These are phyloP conservation scores for Globisporangium cylindrosporum DNA, from an alignment of 352 stramenopile species.

Conservation along the genomic window DNA sequence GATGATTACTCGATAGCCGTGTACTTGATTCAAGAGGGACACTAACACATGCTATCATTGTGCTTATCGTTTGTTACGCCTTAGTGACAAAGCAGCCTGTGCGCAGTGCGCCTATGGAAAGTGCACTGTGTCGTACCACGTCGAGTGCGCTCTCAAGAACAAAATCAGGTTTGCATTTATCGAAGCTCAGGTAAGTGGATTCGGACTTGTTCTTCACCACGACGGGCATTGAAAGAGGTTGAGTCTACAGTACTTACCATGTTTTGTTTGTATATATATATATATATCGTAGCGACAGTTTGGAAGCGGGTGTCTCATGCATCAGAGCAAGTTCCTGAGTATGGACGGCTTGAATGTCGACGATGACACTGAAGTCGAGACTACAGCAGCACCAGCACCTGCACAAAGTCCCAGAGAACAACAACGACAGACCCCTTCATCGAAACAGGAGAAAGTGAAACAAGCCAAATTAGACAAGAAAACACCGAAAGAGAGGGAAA, in stretches of 20 bases:
- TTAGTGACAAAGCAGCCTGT: slow-evolving; percentile 65
- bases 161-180: slow-evolving; percentile 65
- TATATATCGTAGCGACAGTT: slow-evolving; percentile 51
- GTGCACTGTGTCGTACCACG: slow-evolving; percentile 72
- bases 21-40: background rate
- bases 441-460: slow-evolving; percentile 5
- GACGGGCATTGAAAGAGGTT: background rate
- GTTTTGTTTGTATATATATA: background rate
- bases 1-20: background rate
- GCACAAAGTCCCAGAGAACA: background rate
- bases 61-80: slow-evolving; percentile 8
- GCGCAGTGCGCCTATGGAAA: slow-evolving; percentile 68
- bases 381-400: background rate
- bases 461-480: slow-evolving; percentile 4
- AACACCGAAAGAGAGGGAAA: slow-evolving; percentile 22
- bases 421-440: background rate
- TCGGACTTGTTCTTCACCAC: background rate
- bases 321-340: slow-evolving; percentile 53
- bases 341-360: slow-evolving; percentile 30
- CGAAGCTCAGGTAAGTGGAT: slow-evolving; percentile 37
- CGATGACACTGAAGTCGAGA: background rate
- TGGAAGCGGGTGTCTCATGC: slow-evolving; percentile 57
- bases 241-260: background rate
- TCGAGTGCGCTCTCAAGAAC: slow-evolving; percentile 57
- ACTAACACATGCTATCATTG: background rate